Percentiles rank a stretch among this genome's conserved stretches.
Conservation (phyloP, 768 basidiomycete genomes). For the Boletus speciosus region DNA sequence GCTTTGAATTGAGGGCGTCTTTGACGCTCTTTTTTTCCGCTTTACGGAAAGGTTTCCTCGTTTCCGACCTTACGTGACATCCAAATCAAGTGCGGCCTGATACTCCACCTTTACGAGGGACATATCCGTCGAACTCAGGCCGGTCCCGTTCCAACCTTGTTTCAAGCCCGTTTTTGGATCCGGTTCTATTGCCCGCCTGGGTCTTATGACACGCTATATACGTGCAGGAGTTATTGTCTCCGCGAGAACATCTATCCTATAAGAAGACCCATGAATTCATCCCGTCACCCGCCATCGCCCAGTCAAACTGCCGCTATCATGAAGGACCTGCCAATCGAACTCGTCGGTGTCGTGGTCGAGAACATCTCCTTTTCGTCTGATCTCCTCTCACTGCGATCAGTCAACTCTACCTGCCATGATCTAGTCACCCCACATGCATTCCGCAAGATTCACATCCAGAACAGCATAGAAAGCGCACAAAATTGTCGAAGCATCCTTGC, state of each 20-base stretch:
- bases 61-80: background rate
- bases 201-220: conserved; percentile 1
- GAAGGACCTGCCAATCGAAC: conserved; percentile 28
- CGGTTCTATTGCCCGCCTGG: background rate
- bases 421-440: conserved; percentile 27
- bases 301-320: conserved; percentile 2
- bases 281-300: too few relatives aligned
- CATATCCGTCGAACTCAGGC: background rate
- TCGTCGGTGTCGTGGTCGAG: conserved; percentile 22
- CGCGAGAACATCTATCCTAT: background rate
- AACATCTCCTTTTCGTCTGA: conserved; percentile 24
- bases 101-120: background rate
- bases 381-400: conserved; percentile 26
- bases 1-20: background rate
- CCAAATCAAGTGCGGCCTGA: background rate
- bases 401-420: conserved; percentile 25
- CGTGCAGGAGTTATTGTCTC: background rate
- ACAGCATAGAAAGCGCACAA: conserved; percentile 27
- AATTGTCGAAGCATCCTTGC: conserved; percentile 22
- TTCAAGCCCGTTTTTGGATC: background rate
- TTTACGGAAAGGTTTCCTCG: background rate
- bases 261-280: background rate
- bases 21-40: too few relatives aligned
- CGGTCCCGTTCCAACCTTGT: background rate
- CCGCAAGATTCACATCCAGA: conserved; percentile 21